Evolutionary conservation across 768 basidiomycete genomes (phyloP).

Genomic region (Serpula lacrymans): DNA sequence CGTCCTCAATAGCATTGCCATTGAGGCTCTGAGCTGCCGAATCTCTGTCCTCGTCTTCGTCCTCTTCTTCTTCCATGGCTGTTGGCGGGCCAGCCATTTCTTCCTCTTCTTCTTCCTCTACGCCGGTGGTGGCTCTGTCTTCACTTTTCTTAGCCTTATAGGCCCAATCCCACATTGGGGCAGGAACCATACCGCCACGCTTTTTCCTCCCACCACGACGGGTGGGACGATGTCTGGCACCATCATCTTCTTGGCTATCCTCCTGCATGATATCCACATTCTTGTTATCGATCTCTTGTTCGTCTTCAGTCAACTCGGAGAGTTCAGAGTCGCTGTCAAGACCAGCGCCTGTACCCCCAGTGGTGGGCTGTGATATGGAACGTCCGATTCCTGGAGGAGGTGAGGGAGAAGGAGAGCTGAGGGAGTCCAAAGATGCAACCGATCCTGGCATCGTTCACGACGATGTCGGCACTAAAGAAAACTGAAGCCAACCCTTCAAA

Average conservation of each 20-base stretch:
- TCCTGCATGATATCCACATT: conserved; percentile 14
- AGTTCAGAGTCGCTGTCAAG: conserved; percentile 73
- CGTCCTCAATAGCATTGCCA: conserved; percentile 13
- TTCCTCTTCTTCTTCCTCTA: conserved; percentile 38
- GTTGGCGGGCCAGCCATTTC: conserved; percentile 43
- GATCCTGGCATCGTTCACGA: conserved; percentile 49
- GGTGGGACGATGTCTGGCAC: conserved; percentile 13
- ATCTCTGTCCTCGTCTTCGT: conserved; percentile 40
- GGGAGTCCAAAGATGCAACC: conserved; percentile 58
- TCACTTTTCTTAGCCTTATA: conserved; percentile 44
- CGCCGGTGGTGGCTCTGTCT: conserved; percentile 23
- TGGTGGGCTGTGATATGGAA: conserved; percentile 16
- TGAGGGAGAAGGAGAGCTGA: conserved; percentile 61
- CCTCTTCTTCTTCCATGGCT: conserved; percentile 65
- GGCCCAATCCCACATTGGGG: conserved; percentile 87
- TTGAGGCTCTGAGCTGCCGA: conserved; percentile 13
- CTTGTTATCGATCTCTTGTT: conserved; percentile 49
- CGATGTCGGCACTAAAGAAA: too few species aligned
- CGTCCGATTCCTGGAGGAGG: conserved; percentile 27
- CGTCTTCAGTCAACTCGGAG: conserved; percentile 82
- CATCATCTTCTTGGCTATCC: conserved; percentile 11
- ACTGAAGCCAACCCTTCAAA: too few species aligned
- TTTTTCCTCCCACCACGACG: conserved; percentile 39
- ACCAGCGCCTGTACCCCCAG: conserved; percentile 31
- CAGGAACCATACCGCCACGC: conserved; percentile 69